A percentile compares a stretch with the other conserved stretches of the same genome.
Evolutionary conservation across 441 rosid species (phyloP).

Genomic region (Syzygium syzygioides): DNA sequence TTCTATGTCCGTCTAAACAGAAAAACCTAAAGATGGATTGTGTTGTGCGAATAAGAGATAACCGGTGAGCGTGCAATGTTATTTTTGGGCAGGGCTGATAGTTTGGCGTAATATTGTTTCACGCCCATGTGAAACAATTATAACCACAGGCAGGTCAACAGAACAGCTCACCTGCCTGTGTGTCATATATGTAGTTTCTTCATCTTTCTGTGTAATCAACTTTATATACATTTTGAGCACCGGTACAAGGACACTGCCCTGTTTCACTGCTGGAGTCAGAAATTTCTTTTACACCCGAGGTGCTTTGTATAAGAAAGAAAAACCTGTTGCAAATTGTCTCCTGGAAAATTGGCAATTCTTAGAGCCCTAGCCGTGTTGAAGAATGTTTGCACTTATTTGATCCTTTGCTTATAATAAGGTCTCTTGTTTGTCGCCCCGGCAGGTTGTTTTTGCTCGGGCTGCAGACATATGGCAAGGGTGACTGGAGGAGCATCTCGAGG

Average conservation of each 20-base stretch:
- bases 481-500: conserved; percentile 81
- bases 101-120: not conserved
- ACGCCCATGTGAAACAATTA: not conserved
- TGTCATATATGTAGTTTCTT: not conserved
- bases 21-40: not conserved
- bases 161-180: not conserved
- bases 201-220: not conserved
- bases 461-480: conserved; percentile 53
- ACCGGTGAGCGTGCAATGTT: not conserved
- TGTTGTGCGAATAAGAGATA: not conserved
- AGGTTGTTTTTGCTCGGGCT: conserved; percentile 60
- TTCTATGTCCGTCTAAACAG: not conserved
- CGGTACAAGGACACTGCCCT: not conserved
- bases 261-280: not conserved
- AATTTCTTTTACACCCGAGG: not conserved
- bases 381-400: not conserved
- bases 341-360: not conserved
- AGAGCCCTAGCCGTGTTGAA: not conserved
- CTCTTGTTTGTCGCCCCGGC: not conserved
- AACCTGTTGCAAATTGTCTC: not conserved
- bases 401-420: not conserved
- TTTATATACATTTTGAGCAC: not conserved
- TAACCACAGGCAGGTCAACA: not conserved
- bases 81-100: not conserved
- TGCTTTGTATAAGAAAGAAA: not conserved